A percentile compares a stretch with the other conserved stretches of the same genome.
phyloP scores from a whole-genome alignment of 1,284 basidiomycete genomes.

The Sporisorium iseilematis-ciliati region DNA sequence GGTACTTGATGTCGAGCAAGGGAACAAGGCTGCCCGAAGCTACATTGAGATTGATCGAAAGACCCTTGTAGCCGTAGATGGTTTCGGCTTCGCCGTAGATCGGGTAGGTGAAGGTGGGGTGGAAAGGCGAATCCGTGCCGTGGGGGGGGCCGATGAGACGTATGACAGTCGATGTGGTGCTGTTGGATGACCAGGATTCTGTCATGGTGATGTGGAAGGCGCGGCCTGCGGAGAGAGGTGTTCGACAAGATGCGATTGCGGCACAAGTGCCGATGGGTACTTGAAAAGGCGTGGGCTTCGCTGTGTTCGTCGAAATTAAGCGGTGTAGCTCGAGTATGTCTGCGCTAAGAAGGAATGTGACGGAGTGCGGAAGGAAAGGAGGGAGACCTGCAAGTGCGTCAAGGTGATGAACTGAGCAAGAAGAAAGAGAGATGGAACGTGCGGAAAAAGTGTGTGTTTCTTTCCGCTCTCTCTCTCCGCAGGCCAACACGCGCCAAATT shows the following conservation, averaged over 20 bases:
- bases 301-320: background rate
- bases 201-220: slow-evolving; percentile 27
- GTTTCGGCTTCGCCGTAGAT: slow-evolving; percentile 92
- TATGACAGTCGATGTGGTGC: slow-evolving; percentile 59
- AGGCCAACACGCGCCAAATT: slow-evolving; percentile 2
- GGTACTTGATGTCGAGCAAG: slow-evolving; percentile 55
- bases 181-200: slow-evolving; percentile 59
- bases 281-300: background rate
- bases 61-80: slow-evolving; percentile 89
- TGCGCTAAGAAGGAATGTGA: background rate
- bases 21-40: slow-evolving; percentile 85
- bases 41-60: slow-evolving; percentile 78
- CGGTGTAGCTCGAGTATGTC: background rate
- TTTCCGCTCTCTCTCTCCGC: slow-evolving; percentile 3
- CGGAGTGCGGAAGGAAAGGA: background rate
- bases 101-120: slow-evolving; percentile 66
- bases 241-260: background rate
- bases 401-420: background rate
- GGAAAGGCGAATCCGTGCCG: slow-evolving; percentile 49
- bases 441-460: slow-evolving; percentile 5
- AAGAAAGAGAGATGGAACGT: background rate
- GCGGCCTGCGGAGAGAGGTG: background rate
- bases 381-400: background rate
- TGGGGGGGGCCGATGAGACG: slow-evolving; percentile 53
- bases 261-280: background rate